These are phyloP conservation scores for Populus pruinosa DNA, from an alignment of 345 rosid species.

Conservation along the genomic window DNA sequence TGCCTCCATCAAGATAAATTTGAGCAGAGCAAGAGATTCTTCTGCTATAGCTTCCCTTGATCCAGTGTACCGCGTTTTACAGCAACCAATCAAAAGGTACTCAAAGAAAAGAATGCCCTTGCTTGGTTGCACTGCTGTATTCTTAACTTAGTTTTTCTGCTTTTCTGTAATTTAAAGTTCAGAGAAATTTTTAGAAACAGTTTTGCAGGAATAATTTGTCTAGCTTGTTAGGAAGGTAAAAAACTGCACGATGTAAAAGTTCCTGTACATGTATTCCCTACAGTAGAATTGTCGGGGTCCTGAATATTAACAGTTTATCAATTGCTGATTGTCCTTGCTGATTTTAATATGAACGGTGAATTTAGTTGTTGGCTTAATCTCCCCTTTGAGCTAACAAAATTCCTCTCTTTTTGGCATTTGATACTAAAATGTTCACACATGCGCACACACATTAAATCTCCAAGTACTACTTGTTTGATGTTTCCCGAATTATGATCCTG, in stretches of 20 bases:
- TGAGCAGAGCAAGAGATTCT: conserved; percentile 6
- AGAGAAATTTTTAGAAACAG: conserved; percentile 25
- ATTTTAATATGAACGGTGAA: conserved; percentile 4
- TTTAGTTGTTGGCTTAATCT: neutral
- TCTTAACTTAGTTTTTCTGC: conserved; percentile 28
- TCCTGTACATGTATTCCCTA: conserved; percentile 24
- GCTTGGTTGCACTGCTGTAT: conserved; percentile 30
- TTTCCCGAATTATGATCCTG: neutral
- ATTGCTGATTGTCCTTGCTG: conserved; percentile 14
- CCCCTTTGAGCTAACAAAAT: neutral
- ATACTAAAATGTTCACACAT: neutral
- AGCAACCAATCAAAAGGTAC: conserved; percentile 25
- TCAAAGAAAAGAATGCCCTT: conserved; percentile 16
- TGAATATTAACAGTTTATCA: conserved; percentile 13
- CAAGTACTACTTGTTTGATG: too few species aligned
- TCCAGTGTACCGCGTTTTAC: conserved; percentile 16
- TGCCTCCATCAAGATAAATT: conserved; percentile 6
- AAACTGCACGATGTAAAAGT: conserved; percentile 26
- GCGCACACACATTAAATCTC: neutral
- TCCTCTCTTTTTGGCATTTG: neutral
- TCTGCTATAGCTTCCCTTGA: conserved; percentile 11
- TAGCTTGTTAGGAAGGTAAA: conserved; percentile 30
- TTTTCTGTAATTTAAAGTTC: conserved; percentile 33
- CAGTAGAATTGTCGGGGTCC: conserved; percentile 20
- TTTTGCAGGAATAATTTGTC: conserved; percentile 39